Percentiles rank a stretch among this genome's conserved stretches.
Evolutionary conservation across 352 stramenopile genomes (phyloP).

Genomic region (Thraustochytrium sp.): DNA sequence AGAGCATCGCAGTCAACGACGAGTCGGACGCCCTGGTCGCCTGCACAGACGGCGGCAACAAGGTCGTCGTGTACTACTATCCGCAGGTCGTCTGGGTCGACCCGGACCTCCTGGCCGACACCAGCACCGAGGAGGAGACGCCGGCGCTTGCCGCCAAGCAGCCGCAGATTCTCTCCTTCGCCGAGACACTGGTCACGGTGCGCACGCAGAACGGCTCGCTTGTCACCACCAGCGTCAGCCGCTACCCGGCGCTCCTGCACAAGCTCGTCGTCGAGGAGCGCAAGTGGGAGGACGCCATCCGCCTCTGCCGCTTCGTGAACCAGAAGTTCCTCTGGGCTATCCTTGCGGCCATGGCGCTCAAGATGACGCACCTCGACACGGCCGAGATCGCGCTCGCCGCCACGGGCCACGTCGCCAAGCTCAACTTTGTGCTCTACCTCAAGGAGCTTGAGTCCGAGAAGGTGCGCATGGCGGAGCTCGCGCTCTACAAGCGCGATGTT

Average conservation of each 20-base stretch:
- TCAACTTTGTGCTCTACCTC: conserved; percentile 82
- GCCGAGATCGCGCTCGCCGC: conserved; percentile 82
- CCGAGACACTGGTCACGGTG: conserved; percentile 72
- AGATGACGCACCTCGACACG: conserved; percentile 75
- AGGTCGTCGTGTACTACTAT: conserved; percentile 78
- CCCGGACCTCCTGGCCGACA: conserved; percentile 71
- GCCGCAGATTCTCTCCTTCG: conserved; percentile 73
- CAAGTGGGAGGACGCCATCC: conserved; percentile 82
- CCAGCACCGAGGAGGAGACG: conserved; percentile 67
- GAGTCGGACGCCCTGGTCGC: conserved; percentile 73
- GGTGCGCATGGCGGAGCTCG: conserved; percentile 75
- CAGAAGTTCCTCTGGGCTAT: conserved; percentile 77
- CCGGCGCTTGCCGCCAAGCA: conserved; percentile 70
- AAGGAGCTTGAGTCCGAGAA: conserved; percentile 73
- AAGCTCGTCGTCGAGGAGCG: conserved; percentile 63
- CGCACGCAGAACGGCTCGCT: conserved; percentile 73
- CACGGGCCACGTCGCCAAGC: conserved; percentile 82
- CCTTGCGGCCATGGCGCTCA: conserved; percentile 77
- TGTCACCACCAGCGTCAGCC: conserved; percentile 66
- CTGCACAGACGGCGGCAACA: conserved; percentile 64
- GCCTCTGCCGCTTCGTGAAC: conserved; percentile 82
- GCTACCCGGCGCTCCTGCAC: conserved; percentile 74
- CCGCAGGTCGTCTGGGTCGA: conserved; percentile 82
- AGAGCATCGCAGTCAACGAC: conserved; percentile 73
- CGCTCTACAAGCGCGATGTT: conserved; percentile 68